Percentiles rank a stretch among this genome's conserved stretches.
These are phyloP conservation scores for Didymella arachidicola DNA, from an alignment of 2,329 filamentous ascomycete genomes.

Conservation along the genomic window DNA sequence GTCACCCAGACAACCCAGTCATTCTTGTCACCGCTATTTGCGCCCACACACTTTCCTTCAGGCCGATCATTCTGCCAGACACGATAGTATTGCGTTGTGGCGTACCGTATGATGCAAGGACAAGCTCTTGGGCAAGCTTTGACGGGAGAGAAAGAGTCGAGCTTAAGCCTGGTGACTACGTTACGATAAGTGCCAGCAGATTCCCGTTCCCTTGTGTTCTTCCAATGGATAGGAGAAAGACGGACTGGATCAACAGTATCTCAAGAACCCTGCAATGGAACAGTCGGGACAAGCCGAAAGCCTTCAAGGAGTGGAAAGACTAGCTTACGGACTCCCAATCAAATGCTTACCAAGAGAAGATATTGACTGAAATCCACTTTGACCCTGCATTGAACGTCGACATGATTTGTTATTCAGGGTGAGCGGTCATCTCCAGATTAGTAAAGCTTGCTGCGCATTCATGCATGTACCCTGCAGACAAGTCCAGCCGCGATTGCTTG, in stretches of 20 bases:
- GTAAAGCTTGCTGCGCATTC: not conserved
- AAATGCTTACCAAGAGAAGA: not conserved
- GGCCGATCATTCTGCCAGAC: slow-evolving; percentile 95
- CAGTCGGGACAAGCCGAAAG: slow-evolving; percentile 77
- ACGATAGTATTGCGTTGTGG: slow-evolving; percentile 92
- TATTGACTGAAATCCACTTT: not conserved
- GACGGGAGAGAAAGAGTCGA: slow-evolving; percentile 86
- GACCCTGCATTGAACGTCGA: not conserved
- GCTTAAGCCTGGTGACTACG: slow-evolving; percentile 79
- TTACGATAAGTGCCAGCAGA: slow-evolving; percentile 80
- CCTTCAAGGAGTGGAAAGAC: slow-evolving; percentile 44
- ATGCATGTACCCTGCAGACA: not conserved
- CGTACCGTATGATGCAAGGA: slow-evolving; percentile 91
- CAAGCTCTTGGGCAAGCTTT: slow-evolving; percentile 95
- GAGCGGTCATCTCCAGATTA: not conserved
- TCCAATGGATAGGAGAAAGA: slow-evolving; percentile 70
- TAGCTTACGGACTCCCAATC: slow-evolving; percentile 12
- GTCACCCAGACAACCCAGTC: slow-evolving; percentile 94
- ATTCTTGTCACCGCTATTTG: slow-evolving; percentile 95
- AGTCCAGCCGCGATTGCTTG: not conserved
- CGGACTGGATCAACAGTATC: slow-evolving; percentile 86
- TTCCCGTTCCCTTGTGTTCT: slow-evolving; percentile 83
- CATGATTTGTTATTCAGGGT: not conserved
- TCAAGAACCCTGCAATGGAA: slow-evolving; percentile 83
- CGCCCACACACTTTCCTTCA: slow-evolving; percentile 91